Conservation (phyloP, 345 rosid species). For the Dipteronia dyeriana region DNA sequence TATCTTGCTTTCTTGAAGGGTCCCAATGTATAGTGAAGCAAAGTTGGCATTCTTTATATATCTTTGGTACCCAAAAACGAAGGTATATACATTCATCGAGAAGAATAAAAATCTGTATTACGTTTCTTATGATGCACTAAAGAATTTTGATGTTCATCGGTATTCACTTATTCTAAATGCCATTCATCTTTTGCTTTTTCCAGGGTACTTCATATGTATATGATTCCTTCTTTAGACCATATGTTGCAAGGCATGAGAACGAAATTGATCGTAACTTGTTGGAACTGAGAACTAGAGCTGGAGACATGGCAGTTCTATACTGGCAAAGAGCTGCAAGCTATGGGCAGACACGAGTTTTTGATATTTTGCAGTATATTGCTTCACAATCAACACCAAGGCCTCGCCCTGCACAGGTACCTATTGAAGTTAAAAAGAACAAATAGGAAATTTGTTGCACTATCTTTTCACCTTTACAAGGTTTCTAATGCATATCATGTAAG, state of each 20-base stretch:
- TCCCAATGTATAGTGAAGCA: slow-evolving; percentile 72
- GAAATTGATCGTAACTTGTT: slow-evolving; percentile 64
- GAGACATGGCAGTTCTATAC: slow-evolving; percentile 50
- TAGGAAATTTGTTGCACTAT: neutral
- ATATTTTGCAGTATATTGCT: slow-evolving; percentile 52
- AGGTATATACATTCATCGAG: slow-evolving; percentile 29
- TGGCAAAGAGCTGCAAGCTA: slow-evolving; percentile 60
- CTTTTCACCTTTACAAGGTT: neutral
- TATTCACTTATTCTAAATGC: slow-evolving; percentile 3
- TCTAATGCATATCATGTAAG: neutral
- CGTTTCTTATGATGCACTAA: neutral
- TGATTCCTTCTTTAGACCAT: slow-evolving; percentile 64
- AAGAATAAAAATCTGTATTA: neutral
- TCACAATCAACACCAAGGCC: slow-evolving; percentile 54
- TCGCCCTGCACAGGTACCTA: slow-evolving; percentile 47
- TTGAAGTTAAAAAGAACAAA: neutral
- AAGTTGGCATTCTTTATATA: slow-evolving; percentile 65
- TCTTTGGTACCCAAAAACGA: slow-evolving; percentile 72
- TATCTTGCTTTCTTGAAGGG: slow-evolving; percentile 44
- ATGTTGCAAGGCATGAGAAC: slow-evolving; percentile 56
- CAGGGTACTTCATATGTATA: slow-evolving; percentile 74
- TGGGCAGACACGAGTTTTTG: slow-evolving; percentile 51
- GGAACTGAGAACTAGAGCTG: slow-evolving; percentile 57
- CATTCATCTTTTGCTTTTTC: neutral
- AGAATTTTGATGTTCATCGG: neutral